A percentile compares a stretch with the other conserved stretches of the same genome.
Evolutionary conservation across 495 filamentous ascomycete species (phyloP).

Genomic region (Paragyromitra xinjiangensis): DNA sequence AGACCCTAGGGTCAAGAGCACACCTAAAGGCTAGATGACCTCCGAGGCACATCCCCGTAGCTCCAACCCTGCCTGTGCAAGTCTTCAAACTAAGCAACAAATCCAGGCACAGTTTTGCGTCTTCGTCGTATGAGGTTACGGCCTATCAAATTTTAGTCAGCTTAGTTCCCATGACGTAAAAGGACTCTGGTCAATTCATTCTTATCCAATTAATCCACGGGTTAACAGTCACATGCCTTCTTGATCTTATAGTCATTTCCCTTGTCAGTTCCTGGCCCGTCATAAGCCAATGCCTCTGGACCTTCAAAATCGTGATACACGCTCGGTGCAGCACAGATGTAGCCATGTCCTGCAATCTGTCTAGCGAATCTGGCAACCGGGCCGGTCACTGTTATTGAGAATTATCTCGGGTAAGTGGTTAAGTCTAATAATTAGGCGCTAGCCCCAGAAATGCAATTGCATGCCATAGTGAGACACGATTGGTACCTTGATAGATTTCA

Average conservation of each 20-base stretch:
- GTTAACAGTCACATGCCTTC: constrained; percentile 65
- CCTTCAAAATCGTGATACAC: constrained; percentile 94
- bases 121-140: constrained; percentile 87
- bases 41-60: constrained; percentile 95
- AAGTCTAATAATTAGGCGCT: not conserved
- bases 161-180: constrained; percentile 8
- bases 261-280: constrained; percentile 84
- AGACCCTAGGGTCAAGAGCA: constrained; percentile 78
- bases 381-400: constrained; percentile 74
- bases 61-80: constrained; percentile 81
- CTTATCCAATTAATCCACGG: not conserved
- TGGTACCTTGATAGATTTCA: constrained; percentile 94
- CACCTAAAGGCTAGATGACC: constrained; percentile 89
- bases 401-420: constrained; percentile 20
- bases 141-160: constrained; percentile 63
- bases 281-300: constrained; percentile 83
- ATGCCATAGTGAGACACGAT: not conserved
- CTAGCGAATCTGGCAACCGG: constrained; percentile 90
- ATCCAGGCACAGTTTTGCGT: constrained; percentile 77
- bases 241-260: constrained; percentile 86
- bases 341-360: constrained; percentile 91
- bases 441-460: not conserved
- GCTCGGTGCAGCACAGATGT: constrained; percentile 89
- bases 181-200: not conserved
- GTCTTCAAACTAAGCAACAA: constrained; percentile 76